phyloP scores from a whole-genome alignment of 768 basidiomycete genomes.

The Phylloporus rhodoxanthus region DNA sequence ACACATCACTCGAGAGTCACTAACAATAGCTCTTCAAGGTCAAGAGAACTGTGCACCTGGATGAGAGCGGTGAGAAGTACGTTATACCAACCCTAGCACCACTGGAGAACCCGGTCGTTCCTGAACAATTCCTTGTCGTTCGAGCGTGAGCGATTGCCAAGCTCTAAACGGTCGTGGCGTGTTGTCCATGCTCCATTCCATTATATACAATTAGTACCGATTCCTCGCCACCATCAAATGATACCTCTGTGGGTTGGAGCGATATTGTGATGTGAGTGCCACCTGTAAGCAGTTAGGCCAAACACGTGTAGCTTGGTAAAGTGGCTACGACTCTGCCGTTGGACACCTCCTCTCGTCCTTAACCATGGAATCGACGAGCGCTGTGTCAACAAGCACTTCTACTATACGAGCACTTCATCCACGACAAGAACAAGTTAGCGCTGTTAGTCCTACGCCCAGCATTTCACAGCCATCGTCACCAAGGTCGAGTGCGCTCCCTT shows the following conservation, averaged over 20 bases:
- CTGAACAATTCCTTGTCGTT: conserved; percentile 68
- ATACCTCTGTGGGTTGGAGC: background rate
- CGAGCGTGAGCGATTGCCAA: conserved; percentile 17
- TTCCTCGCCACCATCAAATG: too few relatives aligned
- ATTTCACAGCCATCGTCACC: conserved; percentile 44
- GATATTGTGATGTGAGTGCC: too few relatives aligned
- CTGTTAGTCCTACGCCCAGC: conserved; percentile 3
- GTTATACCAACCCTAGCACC: conserved; percentile 38
- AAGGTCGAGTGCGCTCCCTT: conserved; percentile 45
- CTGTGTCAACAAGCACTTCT: conserved; percentile 32
- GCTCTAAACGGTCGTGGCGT: background rate
- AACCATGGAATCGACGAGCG: conserved; percentile 22
- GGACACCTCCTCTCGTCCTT: conserved; percentile 4
- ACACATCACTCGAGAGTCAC: background rate
- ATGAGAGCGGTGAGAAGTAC: conserved; percentile 36
- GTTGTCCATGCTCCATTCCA: background rate
- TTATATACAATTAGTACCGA: background rate
- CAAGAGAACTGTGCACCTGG: conserved; percentile 32
- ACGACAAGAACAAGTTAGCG: conserved; percentile 17
- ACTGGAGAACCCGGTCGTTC: conserved; percentile 62
- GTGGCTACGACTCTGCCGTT: too few relatives aligned
- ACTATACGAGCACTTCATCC: conserved; percentile 35
- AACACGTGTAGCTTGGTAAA: conserved; percentile 30
- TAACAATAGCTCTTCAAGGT: conserved; percentile 35
- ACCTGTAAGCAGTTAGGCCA: conserved; percentile 8